Evolutionary conservation across 2,329 filamentous ascomycete genomes (phyloP), one percentile per base, ranked within the genome.

Genomic region (Harringtonia aguacate): DNA sequence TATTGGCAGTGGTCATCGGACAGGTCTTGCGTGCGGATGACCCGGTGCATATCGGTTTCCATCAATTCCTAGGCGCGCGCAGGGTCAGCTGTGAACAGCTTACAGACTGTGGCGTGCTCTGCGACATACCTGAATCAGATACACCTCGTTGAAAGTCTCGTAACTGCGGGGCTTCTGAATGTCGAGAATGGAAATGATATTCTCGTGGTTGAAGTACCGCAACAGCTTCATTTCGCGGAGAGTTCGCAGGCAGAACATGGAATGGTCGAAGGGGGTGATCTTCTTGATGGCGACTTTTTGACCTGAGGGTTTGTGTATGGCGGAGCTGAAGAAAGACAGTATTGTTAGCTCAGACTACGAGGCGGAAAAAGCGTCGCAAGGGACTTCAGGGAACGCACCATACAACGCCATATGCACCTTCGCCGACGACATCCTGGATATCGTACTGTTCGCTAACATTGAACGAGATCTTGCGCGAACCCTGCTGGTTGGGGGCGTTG

Each of bases 241-340:
- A 1, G 92, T 98, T 63, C 92, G 77, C 58, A 98, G 70, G 64
- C 90, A 95, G 74, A 95, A 95, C 89, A 95, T 95, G 62, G 88
- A 95, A 64, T 97, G 92, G 60, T 98, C 92, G 66, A 98, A 98
- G 7, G 92, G 92, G 0, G 89, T 97, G 58, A 98, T 98, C 77
- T 98, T 98, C 76, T 98, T 98, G 74, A 98, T 98, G 49, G 92
- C 92, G 48, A 98, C 92, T 69, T 97, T 97, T 67, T 98, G 92
- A 50, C 88, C 83, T 0, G 92, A 97, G 20, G 92, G 92, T 70
- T 97, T 97, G 73, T 98, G 92, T 55, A 97, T 81, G 46, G 92
- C 92, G 48, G 92, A 98, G 70, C 88, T 95, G 49, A 36, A 48
- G n/a, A 24, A 37, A 33, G 18, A 31, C 33, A 41, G 31, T 22